These are phyloP conservation scores for Diospyros kaki DNA, from an alignment of 148 eudicot genomes.

Conservation along the genomic window DNA sequence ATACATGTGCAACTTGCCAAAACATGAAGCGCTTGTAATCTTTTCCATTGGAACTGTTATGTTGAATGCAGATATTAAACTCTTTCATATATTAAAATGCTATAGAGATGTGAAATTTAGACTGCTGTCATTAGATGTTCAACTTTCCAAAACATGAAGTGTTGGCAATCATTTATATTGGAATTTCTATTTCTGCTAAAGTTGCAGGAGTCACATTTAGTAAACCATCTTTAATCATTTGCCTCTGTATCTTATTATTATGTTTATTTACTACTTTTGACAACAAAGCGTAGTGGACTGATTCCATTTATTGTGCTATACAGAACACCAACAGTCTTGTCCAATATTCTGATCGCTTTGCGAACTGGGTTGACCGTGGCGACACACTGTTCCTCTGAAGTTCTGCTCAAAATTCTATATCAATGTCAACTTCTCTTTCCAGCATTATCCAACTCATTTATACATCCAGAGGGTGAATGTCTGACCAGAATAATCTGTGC, in stretches of 20 bases:
- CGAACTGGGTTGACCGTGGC: constrained; percentile 6
- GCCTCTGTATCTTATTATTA: background rate
- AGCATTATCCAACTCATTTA: no score
- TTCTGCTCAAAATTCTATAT: background rate
- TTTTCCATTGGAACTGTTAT: background rate
- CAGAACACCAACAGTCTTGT: background rate
- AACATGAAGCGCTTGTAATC: constrained; percentile 8
- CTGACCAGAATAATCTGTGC: no score
- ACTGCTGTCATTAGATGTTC: no score
- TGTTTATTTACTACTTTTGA: background rate
- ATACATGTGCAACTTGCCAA: background rate
- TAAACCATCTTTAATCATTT: background rate
- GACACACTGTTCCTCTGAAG: background rate
- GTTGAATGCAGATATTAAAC: no score
- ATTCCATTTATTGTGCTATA: constrained; percentile 1
- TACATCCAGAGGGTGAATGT: no score
- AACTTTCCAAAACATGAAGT: background rate
- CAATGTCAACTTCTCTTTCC: no score
- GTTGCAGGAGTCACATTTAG: background rate
- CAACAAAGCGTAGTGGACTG: background rate
- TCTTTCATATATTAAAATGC: no score
- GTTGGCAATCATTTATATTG: background rate
- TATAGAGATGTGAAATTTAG: no score
- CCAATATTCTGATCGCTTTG: background rate
- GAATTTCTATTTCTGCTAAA: background rate